Percentiles rank a stretch among this genome's conserved stretches.
phyloP scores from a whole-genome alignment of 1,284 basidiomycete genomes.

The Rhodotorula mucilaginosa region DNA sequence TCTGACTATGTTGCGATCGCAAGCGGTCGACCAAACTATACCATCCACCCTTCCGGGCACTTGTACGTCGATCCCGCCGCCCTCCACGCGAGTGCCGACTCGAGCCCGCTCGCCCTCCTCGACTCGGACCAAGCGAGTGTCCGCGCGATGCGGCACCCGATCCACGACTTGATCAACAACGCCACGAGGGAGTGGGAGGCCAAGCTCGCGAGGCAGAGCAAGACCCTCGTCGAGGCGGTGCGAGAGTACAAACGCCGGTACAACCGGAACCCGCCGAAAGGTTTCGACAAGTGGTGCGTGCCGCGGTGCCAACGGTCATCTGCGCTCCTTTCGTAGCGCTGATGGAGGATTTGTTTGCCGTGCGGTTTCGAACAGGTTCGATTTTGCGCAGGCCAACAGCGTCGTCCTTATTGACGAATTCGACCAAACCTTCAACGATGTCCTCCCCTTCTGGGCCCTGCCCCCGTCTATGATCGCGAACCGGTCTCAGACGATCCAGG shows the following conservation, averaged over 20 bases:
- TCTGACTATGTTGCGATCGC: constrained; percentile 1
- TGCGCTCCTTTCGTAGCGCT: too few species aligned
- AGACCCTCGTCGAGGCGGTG: constrained; percentile 42
- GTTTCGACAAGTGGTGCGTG: constrained; percentile 46
- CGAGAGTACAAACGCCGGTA: constrained; percentile 43
- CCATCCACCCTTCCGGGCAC: constrained; percentile 34
- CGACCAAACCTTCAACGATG: constrained; percentile 45
- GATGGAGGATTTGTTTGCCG: too few species aligned
- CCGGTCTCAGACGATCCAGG: constrained; percentile 35
- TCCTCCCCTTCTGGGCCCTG: constrained; percentile 45
- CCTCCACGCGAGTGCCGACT: constrained; percentile 19
- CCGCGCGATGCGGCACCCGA: constrained; percentile 40
- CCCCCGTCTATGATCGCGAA: constrained; percentile 36
- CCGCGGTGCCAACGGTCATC: too few species aligned
- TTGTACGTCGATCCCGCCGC: constrained; percentile 33
- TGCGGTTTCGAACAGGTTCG: constrained; percentile 38
- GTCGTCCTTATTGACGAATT: constrained; percentile 48
- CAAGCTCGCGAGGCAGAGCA: constrained; percentile 43
- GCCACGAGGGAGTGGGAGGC: constrained; percentile 42
- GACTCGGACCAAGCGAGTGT: not conserved
- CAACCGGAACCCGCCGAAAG: constrained; percentile 43
- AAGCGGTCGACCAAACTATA: constrained; percentile 11
- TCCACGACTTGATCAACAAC: constrained; percentile 42
- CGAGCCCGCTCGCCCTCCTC: constrained; percentile 6
- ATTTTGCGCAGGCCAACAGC: constrained; percentile 43